Conservation (phyloP, 106 monocot genomes). For the Narthecium ossifragum region DNA sequence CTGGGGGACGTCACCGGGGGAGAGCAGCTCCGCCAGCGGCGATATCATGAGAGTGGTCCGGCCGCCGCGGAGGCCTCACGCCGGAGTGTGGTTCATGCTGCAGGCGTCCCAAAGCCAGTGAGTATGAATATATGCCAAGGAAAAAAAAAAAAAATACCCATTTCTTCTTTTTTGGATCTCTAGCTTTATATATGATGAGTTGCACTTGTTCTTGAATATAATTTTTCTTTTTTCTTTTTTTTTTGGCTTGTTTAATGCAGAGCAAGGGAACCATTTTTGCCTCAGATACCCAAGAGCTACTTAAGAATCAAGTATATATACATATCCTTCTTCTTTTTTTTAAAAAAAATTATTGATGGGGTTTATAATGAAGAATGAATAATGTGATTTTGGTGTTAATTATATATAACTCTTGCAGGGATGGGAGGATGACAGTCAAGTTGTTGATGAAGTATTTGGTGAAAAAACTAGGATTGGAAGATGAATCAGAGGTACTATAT, state of each 20-base stretch:
- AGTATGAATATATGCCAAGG: neutral
- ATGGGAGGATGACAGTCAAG: slow-evolving; percentile 69
- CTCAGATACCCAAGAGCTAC: slow-evolving; percentile 25
- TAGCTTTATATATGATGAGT: neutral
- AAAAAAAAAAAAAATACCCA: neutral
- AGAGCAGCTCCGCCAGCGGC: neutral
- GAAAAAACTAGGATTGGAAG: slow-evolving; percentile 47
- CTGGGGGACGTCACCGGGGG: neutral
- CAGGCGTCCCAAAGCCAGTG: slow-evolving; percentile 21
- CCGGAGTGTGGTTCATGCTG: slow-evolving; percentile 20
- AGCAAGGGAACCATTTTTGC: slow-evolving; percentile 16
- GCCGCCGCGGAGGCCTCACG: slow-evolving; percentile 1
- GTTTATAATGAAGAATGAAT: too few species aligned
- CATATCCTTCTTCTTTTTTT: neutral
- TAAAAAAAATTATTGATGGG: too few species aligned
- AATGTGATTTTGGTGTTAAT: neutral
- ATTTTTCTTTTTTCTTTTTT: neutral
- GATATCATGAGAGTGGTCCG: slow-evolving; percentile 2
- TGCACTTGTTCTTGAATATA: slow-evolving; percentile 5
- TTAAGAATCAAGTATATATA: slow-evolving; percentile 17
- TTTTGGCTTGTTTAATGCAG: slow-evolving; percentile 3
- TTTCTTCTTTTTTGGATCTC: neutral
- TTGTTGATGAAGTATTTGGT: slow-evolving; percentile 67
- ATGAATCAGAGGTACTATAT: slow-evolving; percentile 61
- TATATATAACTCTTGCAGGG: slow-evolving; percentile 16